A percentile compares a stretch with the other conserved stretches of the same genome.
Evolutionary conservation across 306 rosid genomes (phyloP).

Genomic region (Pyrus betulifolia): DNA sequence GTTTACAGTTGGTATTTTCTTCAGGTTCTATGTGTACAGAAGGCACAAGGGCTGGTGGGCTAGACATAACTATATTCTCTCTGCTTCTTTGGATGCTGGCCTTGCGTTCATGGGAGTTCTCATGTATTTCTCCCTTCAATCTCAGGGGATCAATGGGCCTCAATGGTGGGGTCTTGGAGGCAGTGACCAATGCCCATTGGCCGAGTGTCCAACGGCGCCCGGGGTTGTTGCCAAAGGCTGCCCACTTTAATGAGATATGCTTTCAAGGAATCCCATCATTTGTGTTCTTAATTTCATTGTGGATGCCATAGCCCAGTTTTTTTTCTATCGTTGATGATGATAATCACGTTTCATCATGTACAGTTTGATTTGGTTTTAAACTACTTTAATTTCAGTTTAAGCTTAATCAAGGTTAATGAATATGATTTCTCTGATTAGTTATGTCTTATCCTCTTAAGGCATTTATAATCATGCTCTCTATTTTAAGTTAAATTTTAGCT

Average conservation of each 20-base stretch:
- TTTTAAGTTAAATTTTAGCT: no score
- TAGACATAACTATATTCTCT: slow-evolving; percentile 48
- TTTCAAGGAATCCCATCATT: neutral
- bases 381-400: no score
- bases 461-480: no score
- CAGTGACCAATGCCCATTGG: slow-evolving; percentile 53
- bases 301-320: no score
- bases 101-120: slow-evolving; percentile 41
- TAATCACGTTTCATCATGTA: no score
- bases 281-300: neutral
- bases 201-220: slow-evolving; percentile 51
- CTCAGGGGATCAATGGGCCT: slow-evolving; percentile 28
- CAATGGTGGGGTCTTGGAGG: slow-evolving; percentile 51
- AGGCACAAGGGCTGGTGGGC: slow-evolving; percentile 41
- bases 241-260: slow-evolving; percentile 32
- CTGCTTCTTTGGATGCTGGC: slow-evolving; percentile 56
- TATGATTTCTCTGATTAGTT: no score
- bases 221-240: slow-evolving; percentile 44
- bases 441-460: no score
- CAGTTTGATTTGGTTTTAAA: no score
- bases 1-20: slow-evolving; percentile 15
- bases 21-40: slow-evolving; percentile 12
- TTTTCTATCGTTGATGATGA: no score
- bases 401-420: no score
- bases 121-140: slow-evolving; percentile 48